Evolutionary conservation across 495 filamentous ascomycete species (phyloP), one percentile per base, ranked within the genome.

Genomic region (Penicillium simplicissimum): DNA sequence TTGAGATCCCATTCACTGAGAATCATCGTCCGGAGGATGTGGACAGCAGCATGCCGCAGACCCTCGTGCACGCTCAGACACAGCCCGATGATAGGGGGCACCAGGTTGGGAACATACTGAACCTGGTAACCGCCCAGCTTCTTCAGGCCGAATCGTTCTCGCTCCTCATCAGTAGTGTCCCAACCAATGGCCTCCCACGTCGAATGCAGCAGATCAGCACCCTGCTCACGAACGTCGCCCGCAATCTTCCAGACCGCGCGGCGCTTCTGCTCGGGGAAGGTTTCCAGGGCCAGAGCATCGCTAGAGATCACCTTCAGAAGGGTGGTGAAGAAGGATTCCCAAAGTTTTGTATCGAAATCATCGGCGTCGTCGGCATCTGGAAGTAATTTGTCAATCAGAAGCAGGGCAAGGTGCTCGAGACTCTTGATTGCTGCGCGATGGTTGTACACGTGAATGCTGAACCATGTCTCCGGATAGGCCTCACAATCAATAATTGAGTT

Each of bases 231-330:
- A 53, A 99, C 92, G 80, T 99, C 95, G 21, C 95, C 96, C 31
- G 93, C 96, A 68, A 99, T 96, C 79, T 98, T 98, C 95, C 96
- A 98, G 14, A 98, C 93, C 4, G 94, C 93, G 28, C 95, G 80
- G 40, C 96, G 81, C 73, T 97, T 98, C 75, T 99, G 95, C 74
- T 98, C 96, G 0, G 96, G 92, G 71, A 97, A 98, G 0, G 93
- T 97, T 70, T 99, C 95, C 25, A 99, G 84, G 14, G 95, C 93
- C 11, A 99, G 80, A 8, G 89, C 90, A 45, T 93, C 85, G 64
- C 91, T 96, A 0, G 90, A 90, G 8, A 98, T 92, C 4, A 98
- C 88, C 68, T 89, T 91, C 36, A 99, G 82, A 48, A 99, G 76
- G 0, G 92, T 93, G 13, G 85, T 88, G 72, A 99, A 96, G 75